phyloP scores from a whole-genome alignment of 1,284 basidiomycete species.

The Rhodofomes roseus region DNA sequence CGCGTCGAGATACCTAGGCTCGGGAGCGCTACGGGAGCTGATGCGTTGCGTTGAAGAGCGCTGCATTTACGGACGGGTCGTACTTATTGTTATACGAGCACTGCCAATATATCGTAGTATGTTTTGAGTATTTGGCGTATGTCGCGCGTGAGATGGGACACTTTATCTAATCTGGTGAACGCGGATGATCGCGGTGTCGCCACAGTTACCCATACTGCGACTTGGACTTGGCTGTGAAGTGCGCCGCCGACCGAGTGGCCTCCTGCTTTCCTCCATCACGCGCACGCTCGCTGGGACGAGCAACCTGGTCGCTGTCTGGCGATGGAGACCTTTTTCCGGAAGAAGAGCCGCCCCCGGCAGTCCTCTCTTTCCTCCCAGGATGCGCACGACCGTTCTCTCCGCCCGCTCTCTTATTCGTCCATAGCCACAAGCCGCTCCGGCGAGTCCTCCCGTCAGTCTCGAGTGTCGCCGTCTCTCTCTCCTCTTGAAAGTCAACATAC shows the following conservation, averaged over 20 bases:
- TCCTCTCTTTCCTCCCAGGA: constrained; percentile 44
- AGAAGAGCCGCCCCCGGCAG: constrained; percentile 46
- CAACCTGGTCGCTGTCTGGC: background rate
- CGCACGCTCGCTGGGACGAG: background rate
- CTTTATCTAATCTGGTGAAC: background rate
- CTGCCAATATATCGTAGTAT: too few relatives aligned
- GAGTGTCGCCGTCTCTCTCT: constrained; percentile 54
- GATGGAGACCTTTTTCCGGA: constrained; percentile 57
- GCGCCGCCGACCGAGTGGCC: background rate
- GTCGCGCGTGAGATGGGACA: background rate
- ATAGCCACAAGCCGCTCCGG: constrained; percentile 55
- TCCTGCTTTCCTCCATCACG: background rate
- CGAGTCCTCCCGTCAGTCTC: constrained; percentile 53
- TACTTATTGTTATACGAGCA: background rate
- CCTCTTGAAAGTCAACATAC: constrained; percentile 46
- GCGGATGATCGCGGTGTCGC: background rate
- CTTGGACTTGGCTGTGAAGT: background rate
- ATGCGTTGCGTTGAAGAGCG: constrained; percentile 2
- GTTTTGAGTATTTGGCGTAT: too few relatives aligned
- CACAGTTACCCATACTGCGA: background rate
- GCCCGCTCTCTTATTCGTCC: constrained; percentile 24
- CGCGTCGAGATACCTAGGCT: constrained; percentile 15
- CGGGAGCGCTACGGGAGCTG: constrained; percentile 29
- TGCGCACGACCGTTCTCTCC: constrained; percentile 49
- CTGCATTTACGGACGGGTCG: background rate